Evolutionary conservation across 2,329 filamentous ascomycete genomes (phyloP).

Genomic region (Penicillium nordicum): DNA sequence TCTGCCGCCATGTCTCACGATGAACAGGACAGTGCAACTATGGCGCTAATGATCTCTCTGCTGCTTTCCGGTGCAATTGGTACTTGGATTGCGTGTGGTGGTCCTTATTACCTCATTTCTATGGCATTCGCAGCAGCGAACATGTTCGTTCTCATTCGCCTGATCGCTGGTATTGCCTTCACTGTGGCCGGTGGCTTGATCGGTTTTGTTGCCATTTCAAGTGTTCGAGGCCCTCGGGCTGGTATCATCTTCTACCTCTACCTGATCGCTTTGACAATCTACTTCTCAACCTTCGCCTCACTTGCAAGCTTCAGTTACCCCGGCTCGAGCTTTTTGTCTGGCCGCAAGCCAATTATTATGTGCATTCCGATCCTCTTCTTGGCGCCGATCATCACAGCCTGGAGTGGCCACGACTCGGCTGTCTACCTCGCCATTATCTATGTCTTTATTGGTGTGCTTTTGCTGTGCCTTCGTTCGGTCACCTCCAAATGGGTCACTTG

Average conservation of each 20-base stretch:
- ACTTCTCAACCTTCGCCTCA: conserved; percentile 56
- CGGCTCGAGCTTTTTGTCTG: conserved; percentile 55
- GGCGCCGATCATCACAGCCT: conserved; percentile 56
- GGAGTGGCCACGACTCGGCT: conserved; percentile 51
- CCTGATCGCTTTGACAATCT: conserved; percentile 55
- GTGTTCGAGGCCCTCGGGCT: conserved; percentile 43
- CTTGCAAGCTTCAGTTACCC: conserved; percentile 54
- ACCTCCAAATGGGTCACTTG: conserved; percentile 59
- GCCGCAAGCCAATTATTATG: conserved; percentile 54
- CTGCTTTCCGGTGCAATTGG: conserved; percentile 60
- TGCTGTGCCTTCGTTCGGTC: conserved; percentile 53
- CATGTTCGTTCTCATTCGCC: conserved; percentile 53
- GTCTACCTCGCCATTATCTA: conserved; percentile 57
- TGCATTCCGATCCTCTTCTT: conserved; percentile 57
- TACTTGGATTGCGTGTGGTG: conserved; percentile 61
- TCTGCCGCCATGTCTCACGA: conserved; percentile 54
- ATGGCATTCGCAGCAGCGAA: conserved; percentile 56
- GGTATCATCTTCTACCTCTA: conserved; percentile 61
- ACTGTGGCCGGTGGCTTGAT: conserved; percentile 52
- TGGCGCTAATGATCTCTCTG: conserved; percentile 57
- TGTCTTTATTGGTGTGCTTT: conserved; percentile 50
- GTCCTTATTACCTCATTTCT: conserved; percentile 59
- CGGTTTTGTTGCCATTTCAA: conserved; percentile 51
- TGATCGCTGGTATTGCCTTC: conserved; percentile 52
- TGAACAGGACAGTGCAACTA: conserved; percentile 53